Evolutionary conservation across 805 yeast genomes (phyloP).

Genomic region (Kockiozyma suomiensis): DNA sequence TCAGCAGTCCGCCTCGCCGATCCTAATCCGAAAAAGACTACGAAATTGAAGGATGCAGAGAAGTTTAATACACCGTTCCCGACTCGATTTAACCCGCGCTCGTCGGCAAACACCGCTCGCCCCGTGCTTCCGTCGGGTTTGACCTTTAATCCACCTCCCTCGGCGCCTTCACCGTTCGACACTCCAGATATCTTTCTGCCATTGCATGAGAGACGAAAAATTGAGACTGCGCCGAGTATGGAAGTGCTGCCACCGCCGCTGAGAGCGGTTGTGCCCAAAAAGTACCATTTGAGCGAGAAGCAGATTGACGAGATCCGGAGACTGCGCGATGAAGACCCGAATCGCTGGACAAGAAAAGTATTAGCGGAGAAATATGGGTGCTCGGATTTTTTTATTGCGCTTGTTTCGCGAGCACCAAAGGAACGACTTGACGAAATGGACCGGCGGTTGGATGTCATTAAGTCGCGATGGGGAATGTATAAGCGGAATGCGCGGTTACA

Average conservation of each 20-base stretch:
- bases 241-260: conserved; percentile 44
- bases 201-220: conserved; percentile 49
- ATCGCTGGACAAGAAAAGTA: conserved; percentile 61
- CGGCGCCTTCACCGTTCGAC: conserved; percentile 56
- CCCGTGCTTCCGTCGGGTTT: conserved; percentile 61
- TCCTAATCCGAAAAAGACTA: conserved; percentile 10
- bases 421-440: conserved; percentile 52
- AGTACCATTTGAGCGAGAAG: conserved; percentile 59
- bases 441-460: conserved; percentile 50
- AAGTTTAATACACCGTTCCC: conserved; percentile 45
- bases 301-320: conserved; percentile 59
- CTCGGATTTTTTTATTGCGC: conserved; percentile 55
- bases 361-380: conserved; percentile 64
- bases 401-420: conserved; percentile 51
- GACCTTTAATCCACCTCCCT: conserved; percentile 63
- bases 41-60: conserved; percentile 17
- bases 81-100: conserved; percentile 59
- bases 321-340: conserved; percentile 61
- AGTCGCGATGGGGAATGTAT: conserved; percentile 53
- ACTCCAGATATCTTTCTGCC: conserved; percentile 77
- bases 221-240: conserved; percentile 31
- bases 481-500: conserved; percentile 57
- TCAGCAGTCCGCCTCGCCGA: conserved; percentile 1
- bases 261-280: conserved; percentile 44
- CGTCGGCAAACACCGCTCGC: conserved; percentile 69